Evolutionary conservation across 2,329 filamentous ascomycete species (phyloP).

Genomic region (Monosporascus cannonballus): DNA sequence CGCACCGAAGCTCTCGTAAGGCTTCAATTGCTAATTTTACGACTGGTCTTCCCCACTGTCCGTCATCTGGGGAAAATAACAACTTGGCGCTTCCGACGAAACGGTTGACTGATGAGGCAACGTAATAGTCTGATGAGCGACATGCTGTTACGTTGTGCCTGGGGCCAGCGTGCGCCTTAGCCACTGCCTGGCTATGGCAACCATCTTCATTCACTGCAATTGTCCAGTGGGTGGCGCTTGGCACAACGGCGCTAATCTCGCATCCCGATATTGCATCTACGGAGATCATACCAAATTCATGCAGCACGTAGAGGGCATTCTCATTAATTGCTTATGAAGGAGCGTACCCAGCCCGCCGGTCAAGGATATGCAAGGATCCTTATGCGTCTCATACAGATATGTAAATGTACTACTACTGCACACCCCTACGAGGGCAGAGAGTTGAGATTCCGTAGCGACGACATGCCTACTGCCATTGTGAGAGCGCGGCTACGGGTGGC

Average conservation of each 20-base stretch:
- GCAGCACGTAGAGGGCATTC: too few species aligned
- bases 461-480: conserved; percentile 18
- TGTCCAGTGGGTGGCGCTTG: conserved; percentile 4
- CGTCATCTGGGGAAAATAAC: neutral
- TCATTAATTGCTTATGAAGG: too few species aligned
- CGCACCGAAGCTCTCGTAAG: too few species aligned
- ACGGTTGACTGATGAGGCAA: neutral
- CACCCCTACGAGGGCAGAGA: neutral
- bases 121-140: neutral
- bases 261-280: conserved; percentile 12
- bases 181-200: too few species aligned
- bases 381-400: neutral
- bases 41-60: too few species aligned
- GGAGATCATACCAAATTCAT: too few species aligned
- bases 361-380: neutral
- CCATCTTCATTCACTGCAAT: too few species aligned
- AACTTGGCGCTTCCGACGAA: neutral
- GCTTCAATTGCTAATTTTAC: too few species aligned
- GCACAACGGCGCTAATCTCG: conserved; percentile 33
- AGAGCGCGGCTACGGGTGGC: conserved; percentile 17
- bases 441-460: conserved; percentile 7
- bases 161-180: too few species aligned
- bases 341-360: too few species aligned
- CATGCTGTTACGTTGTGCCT: too few species aligned
- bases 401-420: neutral